These are phyloP conservation scores for Naganishia randhawae DNA, from an alignment of 768 basidiomycete genomes.

Conservation along the genomic window DNA sequence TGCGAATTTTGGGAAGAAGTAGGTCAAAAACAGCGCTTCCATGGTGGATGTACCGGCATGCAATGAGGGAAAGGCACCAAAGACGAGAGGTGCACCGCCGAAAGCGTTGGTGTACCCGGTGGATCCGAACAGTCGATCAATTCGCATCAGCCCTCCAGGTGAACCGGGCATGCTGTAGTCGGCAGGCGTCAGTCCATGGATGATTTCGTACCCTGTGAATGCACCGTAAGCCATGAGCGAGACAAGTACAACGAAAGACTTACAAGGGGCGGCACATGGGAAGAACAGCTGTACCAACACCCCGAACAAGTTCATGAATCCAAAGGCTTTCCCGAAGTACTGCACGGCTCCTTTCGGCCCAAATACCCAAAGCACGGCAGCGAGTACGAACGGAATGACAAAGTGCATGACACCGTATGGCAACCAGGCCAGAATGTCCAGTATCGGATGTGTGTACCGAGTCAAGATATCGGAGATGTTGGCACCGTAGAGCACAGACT, in stretches of 20 bases:
- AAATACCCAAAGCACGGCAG: constrained; percentile 82
- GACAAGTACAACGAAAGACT: constrained; percentile 33
- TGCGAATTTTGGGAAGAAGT: constrained; percentile 78
- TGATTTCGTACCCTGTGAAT: constrained; percentile 82
- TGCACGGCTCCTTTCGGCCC: constrained; percentile 73
- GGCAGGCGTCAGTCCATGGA: constrained; percentile 92
- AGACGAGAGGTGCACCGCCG: constrained; percentile 82
- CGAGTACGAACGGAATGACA: constrained; percentile 77
- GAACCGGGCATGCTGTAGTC: constrained; percentile 89
- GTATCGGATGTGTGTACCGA: constrained; percentile 81
- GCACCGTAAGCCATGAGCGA: not conserved
- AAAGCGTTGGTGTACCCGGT: constrained; percentile 75
- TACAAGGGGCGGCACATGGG: constrained; percentile 82
- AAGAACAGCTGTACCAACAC: constrained; percentile 83
- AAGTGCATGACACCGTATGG: constrained; percentile 97
- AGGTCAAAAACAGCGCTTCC: constrained; percentile 84
- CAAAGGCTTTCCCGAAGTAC: constrained; percentile 81
- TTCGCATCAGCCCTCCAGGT: constrained; percentile 84
- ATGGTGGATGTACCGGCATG: constrained; percentile 88
- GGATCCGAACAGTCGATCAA: constrained; percentile 78
- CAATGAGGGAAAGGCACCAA: constrained; percentile 93
- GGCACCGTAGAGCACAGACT: constrained; percentile 90
- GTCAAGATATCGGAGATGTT: constrained; percentile 97
- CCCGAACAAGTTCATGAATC: constrained; percentile 85
- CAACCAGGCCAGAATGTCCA: constrained; percentile 92